Evolutionary conservation across 305 asterid species (phyloP), one percentile per base, ranked within the genome.

Genomic region (Stenogyne calaminthoides): DNA sequence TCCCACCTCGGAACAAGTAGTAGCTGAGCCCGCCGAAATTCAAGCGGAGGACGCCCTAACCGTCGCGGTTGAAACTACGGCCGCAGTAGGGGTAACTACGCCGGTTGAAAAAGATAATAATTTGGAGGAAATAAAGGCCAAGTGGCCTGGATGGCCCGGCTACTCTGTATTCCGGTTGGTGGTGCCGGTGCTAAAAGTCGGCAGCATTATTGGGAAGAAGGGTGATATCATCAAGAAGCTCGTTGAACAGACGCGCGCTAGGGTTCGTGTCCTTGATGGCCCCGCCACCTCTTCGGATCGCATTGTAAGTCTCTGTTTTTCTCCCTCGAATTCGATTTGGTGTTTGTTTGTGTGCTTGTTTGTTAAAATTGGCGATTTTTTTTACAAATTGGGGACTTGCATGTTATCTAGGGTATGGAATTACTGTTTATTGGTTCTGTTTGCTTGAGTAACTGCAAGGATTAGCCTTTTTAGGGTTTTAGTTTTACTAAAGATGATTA

Each of bases 61-160:
- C 22, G 55, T 70, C 37, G 8, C 72, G 37, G 18, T 57, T 47
- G 77, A 68, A 59, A 14, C 69, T 49, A 67, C 71, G 25, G 76
- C 52, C 7, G 65, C 37, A 18, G 68, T 42, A 14, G 76, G 60
- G 63, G 69, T 39, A 19, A 14, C 34, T 10, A 34, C 47, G 67
- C 54, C 20, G 27, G 75, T 18, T 25, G 82, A 76, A 0, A 78
- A 78, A 67, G 80, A 77, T 37, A 76, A 67, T 34, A 34, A 3
- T 6, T 47, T 77, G 55, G 83, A 72, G 59, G 88, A 82, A 42
- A 71, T 67, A 2, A 82, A 77, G 81, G 78, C 81, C 20, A 93
- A 82, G 67, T 93, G 98, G 97, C 96, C 96, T 6, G 98, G 97
- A 0, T 93, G 96, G 98, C 98, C 98, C 3, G 98, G 98, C 5